Percentiles rank a stretch among this genome's conserved stretches.
Evolutionary conservation across 306 rosid genomes (phyloP).

Genomic region (Acacia crassicarpa): DNA sequence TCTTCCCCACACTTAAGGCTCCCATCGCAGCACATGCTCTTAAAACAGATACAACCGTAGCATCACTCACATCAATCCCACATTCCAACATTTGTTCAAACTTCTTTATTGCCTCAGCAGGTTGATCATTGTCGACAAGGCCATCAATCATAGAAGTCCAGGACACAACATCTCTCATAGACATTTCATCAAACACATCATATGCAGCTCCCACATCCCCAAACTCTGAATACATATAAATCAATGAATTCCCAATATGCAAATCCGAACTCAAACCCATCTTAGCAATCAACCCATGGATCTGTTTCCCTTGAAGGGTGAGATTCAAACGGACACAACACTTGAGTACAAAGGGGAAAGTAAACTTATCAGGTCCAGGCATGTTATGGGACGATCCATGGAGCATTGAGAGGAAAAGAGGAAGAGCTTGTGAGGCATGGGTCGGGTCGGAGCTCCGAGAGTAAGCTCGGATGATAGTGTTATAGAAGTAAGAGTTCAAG

Average conservation of each 20-base stretch:
- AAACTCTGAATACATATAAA: slow-evolving; percentile 37
- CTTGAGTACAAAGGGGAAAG: slow-evolving; percentile 49
- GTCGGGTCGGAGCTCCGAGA: slow-evolving; percentile 38
- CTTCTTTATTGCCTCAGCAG: slow-evolving; percentile 41
- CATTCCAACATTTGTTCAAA: slow-evolving; percentile 44
- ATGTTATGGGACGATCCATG: neutral
- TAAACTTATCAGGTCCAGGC: slow-evolving; percentile 49
- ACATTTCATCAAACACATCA: slow-evolving; percentile 50
- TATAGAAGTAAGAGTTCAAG: slow-evolving; percentile 51
- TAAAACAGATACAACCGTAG: slow-evolving; percentile 40
- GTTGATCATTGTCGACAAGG: slow-evolving; percentile 33
- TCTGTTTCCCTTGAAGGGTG: slow-evolving; percentile 43
- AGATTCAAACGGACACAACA: slow-evolving; percentile 48
- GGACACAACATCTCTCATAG: slow-evolving; percentile 53
- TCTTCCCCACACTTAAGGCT: slow-evolving; percentile 46
- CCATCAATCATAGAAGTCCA: slow-evolving; percentile 57
- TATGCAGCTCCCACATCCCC: slow-evolving; percentile 40
- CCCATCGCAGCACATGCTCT: slow-evolving; percentile 54
- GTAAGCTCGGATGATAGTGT: slow-evolving; percentile 57
- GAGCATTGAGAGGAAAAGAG: slow-evolving; percentile 43
- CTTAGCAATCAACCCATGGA: slow-evolving; percentile 39
- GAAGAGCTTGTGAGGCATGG: slow-evolving; percentile 40
- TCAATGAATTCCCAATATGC: slow-evolving; percentile 42
- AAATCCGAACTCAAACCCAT: slow-evolving; percentile 38
- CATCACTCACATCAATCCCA: slow-evolving; percentile 46